Evolutionary conservation across 2,329 filamentous ascomycete genomes (phyloP).

Genomic region (Chaetomium sp.): DNA sequence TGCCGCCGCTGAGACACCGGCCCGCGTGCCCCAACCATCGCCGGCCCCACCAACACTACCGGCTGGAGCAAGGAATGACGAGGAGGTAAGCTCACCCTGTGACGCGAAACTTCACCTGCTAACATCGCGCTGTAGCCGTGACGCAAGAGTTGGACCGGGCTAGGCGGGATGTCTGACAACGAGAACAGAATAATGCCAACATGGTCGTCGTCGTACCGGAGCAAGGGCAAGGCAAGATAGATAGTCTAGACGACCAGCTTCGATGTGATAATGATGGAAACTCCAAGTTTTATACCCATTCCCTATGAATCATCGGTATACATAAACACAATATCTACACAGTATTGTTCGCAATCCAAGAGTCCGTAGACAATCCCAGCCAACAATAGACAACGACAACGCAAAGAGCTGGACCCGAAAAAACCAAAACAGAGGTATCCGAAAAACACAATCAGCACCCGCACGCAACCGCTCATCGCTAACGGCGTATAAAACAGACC

Average conservation of each 20-base stretch:
- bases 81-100: too few relatives aligned
- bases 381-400: not conserved
- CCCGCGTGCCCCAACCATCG: too few relatives aligned
- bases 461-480: constrained; percentile 3
- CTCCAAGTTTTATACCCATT: not conserved
- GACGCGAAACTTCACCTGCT: too few relatives aligned
- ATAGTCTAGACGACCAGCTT: not conserved
- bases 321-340: constrained; percentile 20
- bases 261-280: not conserved
- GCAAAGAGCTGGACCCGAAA: not conserved
- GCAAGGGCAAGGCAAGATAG: too few relatives aligned
- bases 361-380: constrained; percentile 4
- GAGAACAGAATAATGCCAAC: too few relatives aligned
- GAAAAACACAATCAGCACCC: constrained; percentile 5
- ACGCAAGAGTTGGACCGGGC: too few relatives aligned
- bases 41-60: too few relatives aligned
- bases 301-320: constrained; percentile 13
- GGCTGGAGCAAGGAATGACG: too few relatives aligned
- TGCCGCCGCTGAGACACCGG: too few relatives aligned
- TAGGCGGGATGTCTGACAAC: too few relatives aligned
- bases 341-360: constrained; percentile 6
- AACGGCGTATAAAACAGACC: constrained; percentile 4
- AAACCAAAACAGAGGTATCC: constrained; percentile 8
- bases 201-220: too few relatives aligned
- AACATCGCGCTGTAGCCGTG: too few relatives aligned